phyloP scores from a whole-genome alignment of 2,329 filamentous ascomycete species.

The Venturiaceae sp. region DNA sequence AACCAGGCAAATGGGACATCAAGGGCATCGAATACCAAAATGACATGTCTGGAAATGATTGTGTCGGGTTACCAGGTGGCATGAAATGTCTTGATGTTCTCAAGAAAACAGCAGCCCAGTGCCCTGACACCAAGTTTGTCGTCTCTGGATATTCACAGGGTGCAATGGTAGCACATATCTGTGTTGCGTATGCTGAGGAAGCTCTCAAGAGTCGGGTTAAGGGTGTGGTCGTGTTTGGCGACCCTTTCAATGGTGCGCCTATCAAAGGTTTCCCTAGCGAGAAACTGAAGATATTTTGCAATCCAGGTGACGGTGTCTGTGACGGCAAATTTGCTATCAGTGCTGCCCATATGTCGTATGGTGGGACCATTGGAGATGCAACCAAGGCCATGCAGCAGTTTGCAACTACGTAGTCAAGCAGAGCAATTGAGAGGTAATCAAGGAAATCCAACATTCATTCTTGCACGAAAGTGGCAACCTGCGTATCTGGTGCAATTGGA shows the following conservation, averaged over 20 bases:
- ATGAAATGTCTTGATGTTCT: constrained; percentile 8
- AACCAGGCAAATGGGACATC: background rate
- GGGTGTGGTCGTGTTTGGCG: constrained; percentile 2
- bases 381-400: background rate
- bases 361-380: background rate
- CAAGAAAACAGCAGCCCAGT: constrained; percentile 17
- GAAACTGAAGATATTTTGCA: background rate
- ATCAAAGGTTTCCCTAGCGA: background rate
- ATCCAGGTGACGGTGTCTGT: background rate
- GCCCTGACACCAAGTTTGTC: constrained; percentile 21
- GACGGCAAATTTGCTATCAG: constrained; percentile 1
- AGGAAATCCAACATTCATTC: too few relatives aligned
- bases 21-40: background rate
- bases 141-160: constrained; percentile 23
- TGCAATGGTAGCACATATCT: constrained; percentile 19
- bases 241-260: constrained; percentile 1
- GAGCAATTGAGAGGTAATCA: too few relatives aligned
- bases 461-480: too few relatives aligned
- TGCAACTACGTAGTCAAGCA: too few relatives aligned
- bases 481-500: too few relatives aligned
- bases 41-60: constrained; percentile 4
- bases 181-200: constrained; percentile 8
- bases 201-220: background rate
- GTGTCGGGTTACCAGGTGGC: background rate
- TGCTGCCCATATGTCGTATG: constrained; percentile 4